These are phyloP conservation scores for Microbotryum violaceum DNA, from an alignment of 1,284 basidiomycete genomes.

Conservation along the genomic window DNA sequence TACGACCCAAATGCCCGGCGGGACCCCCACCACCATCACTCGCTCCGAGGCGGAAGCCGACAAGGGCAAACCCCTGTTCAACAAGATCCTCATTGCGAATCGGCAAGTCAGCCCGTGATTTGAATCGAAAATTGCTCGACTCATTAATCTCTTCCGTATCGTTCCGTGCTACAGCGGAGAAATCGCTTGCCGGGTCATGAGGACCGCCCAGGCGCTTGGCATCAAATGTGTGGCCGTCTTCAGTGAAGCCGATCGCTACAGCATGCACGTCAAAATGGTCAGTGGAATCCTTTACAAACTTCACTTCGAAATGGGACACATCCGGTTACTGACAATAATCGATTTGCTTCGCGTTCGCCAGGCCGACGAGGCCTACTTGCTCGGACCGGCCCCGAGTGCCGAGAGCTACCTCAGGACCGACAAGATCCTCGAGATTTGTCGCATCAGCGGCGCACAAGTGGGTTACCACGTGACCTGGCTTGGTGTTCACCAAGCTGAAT, in stretches of 20 bases:
- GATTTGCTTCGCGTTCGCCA: conserved; percentile 36
- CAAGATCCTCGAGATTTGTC: conserved; percentile 76
- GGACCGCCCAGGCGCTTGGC: conserved; percentile 77
- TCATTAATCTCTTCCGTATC: not conserved
- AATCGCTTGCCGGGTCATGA: conserved; percentile 86
- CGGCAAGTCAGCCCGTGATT: conserved; percentile 45
- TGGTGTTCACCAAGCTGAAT: not conserved
- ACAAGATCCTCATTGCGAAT: conserved; percentile 80
- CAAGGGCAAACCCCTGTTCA: conserved; percentile 32
- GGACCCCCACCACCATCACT: too few relatives aligned
- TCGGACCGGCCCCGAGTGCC: conserved; percentile 77
- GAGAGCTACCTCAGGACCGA: conserved; percentile 85
- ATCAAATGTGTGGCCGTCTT: conserved; percentile 85
- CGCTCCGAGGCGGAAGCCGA: too few relatives aligned
- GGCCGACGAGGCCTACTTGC: conserved; percentile 94
- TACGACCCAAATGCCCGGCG: too few relatives aligned
- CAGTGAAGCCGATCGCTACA: conserved; percentile 69
- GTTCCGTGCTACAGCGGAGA: conserved; percentile 59
- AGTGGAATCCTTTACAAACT: not conserved
- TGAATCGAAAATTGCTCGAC: not conserved
- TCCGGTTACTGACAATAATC: not conserved
- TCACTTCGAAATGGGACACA: not conserved
- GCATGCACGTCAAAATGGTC: conserved; percentile 58
- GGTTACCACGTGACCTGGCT: not conserved
- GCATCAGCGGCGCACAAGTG: conserved; percentile 72